Conservation (phyloP, 1,139 yeast genomes). For the Sugiyamaella neomexicana region DNA sequence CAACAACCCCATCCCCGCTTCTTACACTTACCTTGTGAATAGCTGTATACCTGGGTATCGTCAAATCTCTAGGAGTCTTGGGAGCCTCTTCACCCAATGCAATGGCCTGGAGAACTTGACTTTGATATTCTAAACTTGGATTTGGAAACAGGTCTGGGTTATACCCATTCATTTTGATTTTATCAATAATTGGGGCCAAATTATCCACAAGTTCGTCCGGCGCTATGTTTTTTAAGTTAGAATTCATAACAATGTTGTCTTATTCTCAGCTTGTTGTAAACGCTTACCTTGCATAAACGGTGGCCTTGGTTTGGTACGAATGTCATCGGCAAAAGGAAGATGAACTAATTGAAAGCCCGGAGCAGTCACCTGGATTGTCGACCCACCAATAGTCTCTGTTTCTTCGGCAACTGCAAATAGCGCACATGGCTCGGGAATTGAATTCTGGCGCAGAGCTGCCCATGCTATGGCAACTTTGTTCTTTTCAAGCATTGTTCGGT, state of each 20-base stretch:
- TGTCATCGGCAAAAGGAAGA: slow-evolving; percentile 44
- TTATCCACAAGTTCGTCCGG: slow-evolving; percentile 40
- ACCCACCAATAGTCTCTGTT: slow-evolving; percentile 21
- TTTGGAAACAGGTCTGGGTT: slow-evolving; percentile 61
- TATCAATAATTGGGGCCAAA: slow-evolving; percentile 44
- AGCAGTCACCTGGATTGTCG: slow-evolving; percentile 28
- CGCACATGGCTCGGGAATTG: slow-evolving; percentile 61
- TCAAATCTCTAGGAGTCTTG: slow-evolving; percentile 38
- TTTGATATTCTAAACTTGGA: slow-evolving; percentile 69
- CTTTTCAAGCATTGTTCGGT: slow-evolving; percentile 55
- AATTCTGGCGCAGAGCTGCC: slow-evolving; percentile 59
- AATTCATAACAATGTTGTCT: neutral
- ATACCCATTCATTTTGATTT: slow-evolving; percentile 38
- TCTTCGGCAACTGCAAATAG: slow-evolving; percentile 53
- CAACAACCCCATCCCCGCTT: slow-evolving; percentile 21
- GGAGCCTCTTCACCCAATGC: slow-evolving; percentile 61
- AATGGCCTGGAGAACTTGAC: slow-evolving; percentile 62
- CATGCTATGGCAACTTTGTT: slow-evolving; percentile 66
- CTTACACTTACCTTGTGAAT: slow-evolving; percentile 24
- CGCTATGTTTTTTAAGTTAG: slow-evolving; percentile 25
- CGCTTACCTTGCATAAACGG: slow-evolving; percentile 1
- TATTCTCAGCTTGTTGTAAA: neutral
- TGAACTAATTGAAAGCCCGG: slow-evolving; percentile 43
- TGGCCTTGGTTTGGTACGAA: slow-evolving; percentile 36
- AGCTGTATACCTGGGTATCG: slow-evolving; percentile 41